Base-by-base conservation (phyloP, 257 asterid species). In the Leonotis leonurus region DNA sequence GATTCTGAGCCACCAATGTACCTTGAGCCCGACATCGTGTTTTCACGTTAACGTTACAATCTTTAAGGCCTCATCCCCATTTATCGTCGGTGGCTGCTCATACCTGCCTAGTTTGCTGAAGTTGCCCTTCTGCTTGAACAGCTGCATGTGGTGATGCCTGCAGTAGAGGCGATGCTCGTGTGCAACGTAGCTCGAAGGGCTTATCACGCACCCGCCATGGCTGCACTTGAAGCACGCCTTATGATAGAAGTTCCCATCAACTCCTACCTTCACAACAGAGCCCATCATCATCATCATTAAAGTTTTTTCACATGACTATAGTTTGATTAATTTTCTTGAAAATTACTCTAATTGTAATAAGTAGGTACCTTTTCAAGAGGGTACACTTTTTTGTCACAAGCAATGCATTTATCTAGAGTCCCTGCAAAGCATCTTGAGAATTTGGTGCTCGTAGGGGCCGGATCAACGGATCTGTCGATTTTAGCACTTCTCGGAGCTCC, bases 111-210 rank as follows among this genome's bases (percentile, higher is more conserved):
- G 72, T 43, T 75, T 74, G 80, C 92, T 86, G 75, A 86, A 89
- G 67, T 89, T 86, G 52, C 95, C 97, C 54, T 81, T 86, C 35
- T 75, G 76, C 84, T 84, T 89, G 80, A 89, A 80, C 11, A 84
- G 94, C 75, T 84, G 95, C 0, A 81, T 67, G 41, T 89, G 94
- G 72, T 89, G 97, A 64, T 86, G 97, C 81, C 87, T 79, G 13
- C 97, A 89, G 56, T 82, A 89, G 24, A 89, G 82, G 8, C 67
- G 78, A 8, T 82, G 90, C 55, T 83, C 90, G 51, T 88, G 96
- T 0, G 95, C 87, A 6, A 88, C 69, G 61, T 83, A 89, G 40
- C 82, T 85, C 1, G 96, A 89, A 5, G 96, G 96, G 55, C 90
- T 89, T 64, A 89, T 86, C 50, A 76, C 72, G 18, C 96, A 83